phyloP scores from a whole-genome alignment of 495 filamentous ascomycete genomes.

The Tetracladium setigerum region DNA sequence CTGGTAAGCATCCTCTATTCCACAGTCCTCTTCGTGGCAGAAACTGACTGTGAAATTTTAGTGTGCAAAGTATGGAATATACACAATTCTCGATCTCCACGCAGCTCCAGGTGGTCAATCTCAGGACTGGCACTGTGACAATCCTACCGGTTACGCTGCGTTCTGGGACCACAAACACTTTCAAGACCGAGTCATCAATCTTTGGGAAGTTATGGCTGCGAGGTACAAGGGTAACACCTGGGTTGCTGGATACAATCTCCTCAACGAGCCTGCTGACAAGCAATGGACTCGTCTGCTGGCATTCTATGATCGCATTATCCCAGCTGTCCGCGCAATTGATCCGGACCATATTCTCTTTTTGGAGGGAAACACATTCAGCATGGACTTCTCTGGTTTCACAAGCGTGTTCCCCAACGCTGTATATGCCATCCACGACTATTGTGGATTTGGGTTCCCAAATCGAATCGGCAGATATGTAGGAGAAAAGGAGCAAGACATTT shows the following conservation, averaged over 20 bases:
- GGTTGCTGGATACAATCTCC: conserved; percentile 59
- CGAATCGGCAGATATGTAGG: conserved; percentile 40
- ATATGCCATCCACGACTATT: conserved; percentile 58
- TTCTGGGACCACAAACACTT: conserved; percentile 60
- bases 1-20: conserved; percentile 10
- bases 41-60: no score
- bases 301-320: conserved; percentile 51
- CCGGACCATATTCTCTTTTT: conserved; percentile 56
- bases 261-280: conserved; percentile 59
- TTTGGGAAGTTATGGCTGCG: conserved; percentile 53
- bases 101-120: conserved; percentile 58
- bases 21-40: no score
- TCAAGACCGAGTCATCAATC: conserved; percentile 50
- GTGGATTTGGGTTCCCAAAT: conserved; percentile 47
- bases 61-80: conserved; percentile 49
- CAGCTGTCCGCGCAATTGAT: conserved; percentile 50
- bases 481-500: conserved; percentile 40
- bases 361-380: conserved; percentile 60
- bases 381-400: conserved; percentile 36
- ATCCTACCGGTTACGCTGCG: conserved; percentile 41
- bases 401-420: conserved; percentile 37
- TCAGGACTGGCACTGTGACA: conserved; percentile 58
- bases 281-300: conserved; percentile 43
- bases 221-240: conserved; percentile 46
- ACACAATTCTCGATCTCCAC: conserved; percentile 58